Conservation (phyloP, 192 early-diverging fungal genomes). For the Borealophlyctis nickersoniae region DNA sequence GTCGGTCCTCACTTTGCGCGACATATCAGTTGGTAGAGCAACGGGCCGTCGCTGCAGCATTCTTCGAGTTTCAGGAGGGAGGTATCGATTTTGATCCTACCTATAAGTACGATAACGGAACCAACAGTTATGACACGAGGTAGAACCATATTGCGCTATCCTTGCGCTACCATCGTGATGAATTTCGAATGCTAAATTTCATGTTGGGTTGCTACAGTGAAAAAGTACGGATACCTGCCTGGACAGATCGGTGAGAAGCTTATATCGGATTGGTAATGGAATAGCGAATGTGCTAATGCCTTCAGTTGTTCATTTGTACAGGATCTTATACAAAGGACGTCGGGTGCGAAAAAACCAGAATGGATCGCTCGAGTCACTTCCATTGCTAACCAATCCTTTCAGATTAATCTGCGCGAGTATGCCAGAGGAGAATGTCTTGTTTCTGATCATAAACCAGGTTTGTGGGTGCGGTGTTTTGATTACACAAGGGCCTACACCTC, state of each 20-base stretch:
- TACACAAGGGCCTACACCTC: too few species aligned
- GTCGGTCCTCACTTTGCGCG: too few species aligned
- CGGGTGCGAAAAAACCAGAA: too few species aligned
- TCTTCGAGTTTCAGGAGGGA: constrained; percentile 76
- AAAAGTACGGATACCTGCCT: constrained; percentile 60
- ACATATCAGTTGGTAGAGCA: constrained; percentile 25
- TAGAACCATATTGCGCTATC: too few species aligned
- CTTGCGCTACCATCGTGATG: constrained; percentile 10
- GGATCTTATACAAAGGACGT: constrained; percentile 41
- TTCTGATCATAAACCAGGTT: constrained; percentile 85
- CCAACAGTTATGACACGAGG: constrained; percentile 67
- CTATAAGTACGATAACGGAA: constrained; percentile 79
- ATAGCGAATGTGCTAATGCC: too few species aligned
- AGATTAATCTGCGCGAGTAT: constrained; percentile 39
- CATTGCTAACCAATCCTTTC: too few species aligned
- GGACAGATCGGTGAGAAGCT: constrained; percentile 45
- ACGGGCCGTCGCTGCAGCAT: constrained; percentile 58
- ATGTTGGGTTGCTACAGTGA: constrained; percentile 43
- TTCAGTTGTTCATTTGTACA: neutral
- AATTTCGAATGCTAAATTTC: neutral
- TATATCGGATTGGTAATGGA: too few species aligned
- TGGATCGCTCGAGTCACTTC: too few species aligned
- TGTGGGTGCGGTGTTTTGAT: too few species aligned
- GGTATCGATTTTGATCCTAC: constrained; percentile 71
- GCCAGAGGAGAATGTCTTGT: constrained; percentile 54